Evolutionary conservation across 208 protist genomes (phyloP).

Genomic region (Herpetomonas muscarum): DNA sequence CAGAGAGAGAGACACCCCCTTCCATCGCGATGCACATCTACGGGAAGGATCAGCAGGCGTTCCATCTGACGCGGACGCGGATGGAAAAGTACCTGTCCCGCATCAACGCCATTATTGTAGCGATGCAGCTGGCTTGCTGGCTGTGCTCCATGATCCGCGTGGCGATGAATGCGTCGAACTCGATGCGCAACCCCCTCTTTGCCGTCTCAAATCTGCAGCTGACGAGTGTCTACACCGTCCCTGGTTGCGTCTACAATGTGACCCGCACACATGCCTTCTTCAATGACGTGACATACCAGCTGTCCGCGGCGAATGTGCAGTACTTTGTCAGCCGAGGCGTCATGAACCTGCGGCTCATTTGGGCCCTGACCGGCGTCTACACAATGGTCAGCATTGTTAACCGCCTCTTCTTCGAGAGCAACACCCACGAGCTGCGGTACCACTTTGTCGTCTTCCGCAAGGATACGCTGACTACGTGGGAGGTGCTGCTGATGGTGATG

Average conservation of each 20-base stretch:
- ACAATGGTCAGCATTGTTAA: constrained; percentile 51
- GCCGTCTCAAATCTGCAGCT: constrained; percentile 30
- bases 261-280: constrained; percentile 44
- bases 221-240: constrained; percentile 18
- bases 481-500: constrained; percentile 59
- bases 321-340: constrained; percentile 69
- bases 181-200: constrained; percentile 71
- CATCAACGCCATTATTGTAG: constrained; percentile 45
- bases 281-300: constrained; percentile 32
- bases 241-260: constrained; percentile 34
- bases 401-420: constrained; percentile 58
- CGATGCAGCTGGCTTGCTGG: constrained; percentile 67
- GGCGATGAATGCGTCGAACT: constrained; percentile 22
- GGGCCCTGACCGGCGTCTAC: constrained; percentile 44
- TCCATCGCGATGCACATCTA: constrained; percentile 68
- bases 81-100: constrained; percentile 67
- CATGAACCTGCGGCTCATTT: constrained; percentile 66
- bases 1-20: too few species aligned
- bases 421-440: constrained; percentile 71
- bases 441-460: constrained; percentile 84
- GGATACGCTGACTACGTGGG: constrained; percentile 73
- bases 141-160: constrained; percentile 53
- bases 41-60: constrained; percentile 76
- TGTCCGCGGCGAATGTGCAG: constrained; percentile 49
- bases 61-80: constrained; percentile 58